Conservation (phyloP, 306 rosid genomes). For the Medicago ruthenica region DNA sequence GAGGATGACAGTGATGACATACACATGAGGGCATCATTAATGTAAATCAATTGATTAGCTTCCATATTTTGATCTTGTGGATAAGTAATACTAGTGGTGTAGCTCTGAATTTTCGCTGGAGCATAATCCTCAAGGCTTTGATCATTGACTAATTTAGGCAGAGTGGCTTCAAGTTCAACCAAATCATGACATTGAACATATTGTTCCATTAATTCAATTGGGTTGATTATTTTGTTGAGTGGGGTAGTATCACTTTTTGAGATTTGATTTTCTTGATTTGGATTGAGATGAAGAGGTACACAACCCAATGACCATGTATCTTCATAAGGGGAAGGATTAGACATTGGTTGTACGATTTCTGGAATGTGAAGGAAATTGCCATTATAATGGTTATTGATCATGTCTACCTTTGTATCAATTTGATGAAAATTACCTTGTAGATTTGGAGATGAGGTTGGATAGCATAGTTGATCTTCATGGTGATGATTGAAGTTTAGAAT, state of each 20-base stretch:
- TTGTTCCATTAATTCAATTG: conserved; percentile 36
- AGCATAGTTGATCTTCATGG: conserved; percentile 49
- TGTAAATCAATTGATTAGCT: conserved; percentile 58
- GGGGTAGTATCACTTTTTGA: conserved; percentile 40
- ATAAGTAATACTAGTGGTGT: conserved; percentile 27
- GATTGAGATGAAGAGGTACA: conserved; percentile 43
- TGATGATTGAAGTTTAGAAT: conserved; percentile 47
- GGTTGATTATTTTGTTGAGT: conserved; percentile 49
- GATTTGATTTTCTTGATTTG: conserved; percentile 50
- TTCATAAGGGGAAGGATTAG: conserved; percentile 46
- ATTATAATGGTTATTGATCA: conserved; percentile 29
- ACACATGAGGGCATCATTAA: conserved; percentile 44
- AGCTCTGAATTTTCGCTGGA: conserved; percentile 43
- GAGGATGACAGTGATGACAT: conserved; percentile 50
- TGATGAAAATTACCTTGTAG: conserved; percentile 50
- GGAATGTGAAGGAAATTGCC: conserved; percentile 50
- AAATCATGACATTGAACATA: conserved; percentile 34
- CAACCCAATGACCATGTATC: conserved; percentile 49
- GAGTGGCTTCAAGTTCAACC: conserved; percentile 37
- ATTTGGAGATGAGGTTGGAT: conserved; percentile 58
- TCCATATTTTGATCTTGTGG: conserved; percentile 46
- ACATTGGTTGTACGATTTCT: conserved; percentile 40
- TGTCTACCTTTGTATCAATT: conserved; percentile 49
- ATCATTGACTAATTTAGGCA: conserved; percentile 51
- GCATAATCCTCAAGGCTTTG: conserved; percentile 52